A percentile compares a stretch with the other conserved stretches of the same genome.
Evolutionary conservation across 2,329 filamentous ascomycete genomes (phyloP).

Genomic region (Pyrenophora tritici-repentis): DNA sequence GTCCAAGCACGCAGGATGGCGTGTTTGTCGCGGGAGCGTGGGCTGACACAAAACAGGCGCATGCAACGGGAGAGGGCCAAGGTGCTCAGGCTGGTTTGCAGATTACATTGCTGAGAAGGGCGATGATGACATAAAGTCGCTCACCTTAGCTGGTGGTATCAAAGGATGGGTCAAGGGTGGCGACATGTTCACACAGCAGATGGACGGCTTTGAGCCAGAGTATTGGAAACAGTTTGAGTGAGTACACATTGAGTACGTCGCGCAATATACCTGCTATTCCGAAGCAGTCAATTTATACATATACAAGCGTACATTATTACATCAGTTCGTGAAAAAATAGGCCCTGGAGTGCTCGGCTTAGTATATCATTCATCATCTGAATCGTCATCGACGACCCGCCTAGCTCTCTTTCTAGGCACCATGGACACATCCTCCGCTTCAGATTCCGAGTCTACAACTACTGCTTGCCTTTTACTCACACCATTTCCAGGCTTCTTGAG

Average conservation of each 20-base stretch:
- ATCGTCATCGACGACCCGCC: conserved; percentile 41
- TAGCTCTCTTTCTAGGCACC: conserved; percentile 28
- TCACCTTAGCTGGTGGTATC: conserved; percentile 51
- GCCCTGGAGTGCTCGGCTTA: neutral
- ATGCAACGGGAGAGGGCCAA: conserved; percentile 41
- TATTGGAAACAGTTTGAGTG: conserved; percentile 50
- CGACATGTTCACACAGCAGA: conserved; percentile 42
- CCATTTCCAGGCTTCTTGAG: conserved; percentile 14
- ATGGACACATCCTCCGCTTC: conserved; percentile 30
- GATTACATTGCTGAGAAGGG: conserved; percentile 41
- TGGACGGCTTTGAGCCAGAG: conserved; percentile 49
- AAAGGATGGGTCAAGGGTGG: conserved; percentile 54
- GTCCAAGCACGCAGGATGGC: neutral
- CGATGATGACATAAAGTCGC: conserved; percentile 48
- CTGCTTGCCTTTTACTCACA: conserved; percentile 19
- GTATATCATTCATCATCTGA: conserved; percentile 34
- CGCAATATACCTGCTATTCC: no score
- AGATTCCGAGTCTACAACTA: conserved; percentile 31
- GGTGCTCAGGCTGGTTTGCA: conserved; percentile 46
- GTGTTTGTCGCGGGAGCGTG: neutral
- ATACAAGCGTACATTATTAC: no score
- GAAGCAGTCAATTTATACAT: no score
- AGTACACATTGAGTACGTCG: neutral
- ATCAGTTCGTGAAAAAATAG: no score
- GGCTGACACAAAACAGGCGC: conserved; percentile 35